Evolutionary conservation across 2,329 filamentous ascomycete species (phyloP).

Genomic region (Paraphaeosphaeria minitans): DNA sequence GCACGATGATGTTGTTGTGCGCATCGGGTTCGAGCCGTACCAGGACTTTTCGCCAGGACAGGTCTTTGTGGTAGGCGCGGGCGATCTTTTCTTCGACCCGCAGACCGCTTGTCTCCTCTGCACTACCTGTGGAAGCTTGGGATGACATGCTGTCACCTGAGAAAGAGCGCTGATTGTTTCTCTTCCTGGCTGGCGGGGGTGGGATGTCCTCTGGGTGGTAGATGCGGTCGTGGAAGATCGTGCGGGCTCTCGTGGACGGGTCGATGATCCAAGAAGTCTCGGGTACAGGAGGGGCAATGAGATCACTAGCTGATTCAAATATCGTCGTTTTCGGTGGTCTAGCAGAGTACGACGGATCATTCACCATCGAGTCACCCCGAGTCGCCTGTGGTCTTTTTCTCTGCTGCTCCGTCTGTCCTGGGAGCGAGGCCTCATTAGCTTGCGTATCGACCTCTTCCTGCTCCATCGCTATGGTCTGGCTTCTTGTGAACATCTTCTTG

Average conservation of each 20-base stretch:
- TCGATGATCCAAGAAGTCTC: conserved; percentile 81
- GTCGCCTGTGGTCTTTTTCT: conserved; percentile 52
- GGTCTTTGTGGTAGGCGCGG: conserved; percentile 85
- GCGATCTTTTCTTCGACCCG: conserved; percentile 98
- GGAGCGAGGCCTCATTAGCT: conserved; percentile 19
- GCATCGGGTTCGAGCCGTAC: conserved; percentile 95
- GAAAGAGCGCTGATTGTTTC: conserved; percentile 43
- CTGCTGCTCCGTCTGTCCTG: conserved; percentile 19
- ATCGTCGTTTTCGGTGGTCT: conserved; percentile 90
- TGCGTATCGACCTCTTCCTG: conserved; percentile 19
- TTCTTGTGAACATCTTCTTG: conserved; percentile 56
- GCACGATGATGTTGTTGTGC: conserved; percentile 97
- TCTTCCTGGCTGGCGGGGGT: conserved; percentile 64
- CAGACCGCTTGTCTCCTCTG: conserved; percentile 68
- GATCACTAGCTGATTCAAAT: conserved; percentile 91
- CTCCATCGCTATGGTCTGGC: conserved; percentile 38
- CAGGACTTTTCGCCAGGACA: conserved; percentile 96
- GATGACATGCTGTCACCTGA: conserved; percentile 44
- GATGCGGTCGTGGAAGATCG: conserved; percentile 95
- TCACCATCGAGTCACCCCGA: conserved; percentile 57
- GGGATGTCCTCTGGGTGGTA: conserved; percentile 96
- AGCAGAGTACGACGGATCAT: conserved; percentile 56
- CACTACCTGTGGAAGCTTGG: conserved; percentile 30
- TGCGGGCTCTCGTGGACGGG: conserved; percentile 77
- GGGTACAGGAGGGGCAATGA: conserved; percentile 88